Base-by-base conservation (phyloP, 176 grass and related monocot genomes). In the Eleusine indica region DNA sequence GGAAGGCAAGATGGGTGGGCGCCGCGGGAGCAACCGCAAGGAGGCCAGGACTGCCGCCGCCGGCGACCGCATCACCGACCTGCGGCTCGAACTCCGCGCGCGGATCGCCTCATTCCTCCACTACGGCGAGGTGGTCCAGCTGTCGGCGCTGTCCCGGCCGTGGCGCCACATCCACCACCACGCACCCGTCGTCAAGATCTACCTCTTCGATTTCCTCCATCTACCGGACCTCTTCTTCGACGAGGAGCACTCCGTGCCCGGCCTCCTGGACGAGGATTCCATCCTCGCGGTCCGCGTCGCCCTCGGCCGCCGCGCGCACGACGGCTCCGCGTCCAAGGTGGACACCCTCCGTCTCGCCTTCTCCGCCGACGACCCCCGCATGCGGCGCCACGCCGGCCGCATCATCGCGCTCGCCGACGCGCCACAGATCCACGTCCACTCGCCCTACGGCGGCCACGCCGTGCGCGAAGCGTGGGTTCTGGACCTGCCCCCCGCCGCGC, bases 151-250 rank as follows among this genome's bases (percentile, higher is more conserved):
- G 10, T 77, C 75, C 75, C 38, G 12, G 21, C 11, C 75, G 7
- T 77, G 75, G 57, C 38, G 57, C 57, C n/a, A 77, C 75, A 62
- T 77, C 57, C 75, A 77, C 57, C 57, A 29, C 57, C 57, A 64
- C 39, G 29, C 57, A 13, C 75, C 57, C 57, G 40, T 63, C n/a
- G 75, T 77, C 40, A 10, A 46, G 13, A 63, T 77, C 75, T 9
- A 29, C 75, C 57, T 77, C 57, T 8, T 2, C 57, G 39, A 28
- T 0, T 44, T 63, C 73, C 73, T 58, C 74, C 0, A 18, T 3
- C 52, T 54, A 54, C 16, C 52, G 3, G 39, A 9, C 0, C 9
- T 44, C 51, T 13, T 58, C 74, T 2, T 19, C 51, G 17, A 38
- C 49, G 4, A 5, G 8, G 49, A 77, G 57, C 0, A 9, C n/a